Evolutionary conservation across 768 basidiomycete genomes (phyloP).

Genomic region (Russula foetens): DNA sequence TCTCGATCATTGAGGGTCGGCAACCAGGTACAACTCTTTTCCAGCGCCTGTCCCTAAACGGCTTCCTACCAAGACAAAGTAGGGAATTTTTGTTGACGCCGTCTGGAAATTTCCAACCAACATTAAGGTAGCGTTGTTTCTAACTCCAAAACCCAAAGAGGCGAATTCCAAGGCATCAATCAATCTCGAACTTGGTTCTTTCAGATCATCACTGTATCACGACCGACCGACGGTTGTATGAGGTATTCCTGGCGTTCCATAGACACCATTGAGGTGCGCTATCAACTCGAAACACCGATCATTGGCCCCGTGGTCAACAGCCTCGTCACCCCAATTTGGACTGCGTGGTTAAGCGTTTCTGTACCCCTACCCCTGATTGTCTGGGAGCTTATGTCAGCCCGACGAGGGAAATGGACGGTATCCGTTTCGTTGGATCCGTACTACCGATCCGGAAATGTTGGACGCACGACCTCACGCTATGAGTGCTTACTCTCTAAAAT

Average conservation of each 20-base stretch:
- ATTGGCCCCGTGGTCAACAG: not conserved
- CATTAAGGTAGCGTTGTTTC: no score
- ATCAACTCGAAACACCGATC: not conserved
- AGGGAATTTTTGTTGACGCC: no score
- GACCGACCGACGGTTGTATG: no score
- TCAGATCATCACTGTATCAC: not conserved
- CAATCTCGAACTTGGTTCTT: not conserved
- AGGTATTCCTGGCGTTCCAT: not conserved
- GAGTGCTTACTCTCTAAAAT: not conserved
- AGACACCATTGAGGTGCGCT: not conserved
- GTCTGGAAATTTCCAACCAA: no score
- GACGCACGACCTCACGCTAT: not conserved
- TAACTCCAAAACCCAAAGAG: no score
- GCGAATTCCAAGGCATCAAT: no score
- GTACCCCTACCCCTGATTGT: not conserved
- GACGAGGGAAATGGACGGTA: not conserved
- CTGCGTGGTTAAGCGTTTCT: no score
- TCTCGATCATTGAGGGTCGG: no score
- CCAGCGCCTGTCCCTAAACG: no score
- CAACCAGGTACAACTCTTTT: no score
- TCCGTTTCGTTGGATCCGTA: not conserved
- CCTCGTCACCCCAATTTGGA: not conserved
- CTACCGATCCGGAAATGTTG: not conserved
- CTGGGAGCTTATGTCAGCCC: not conserved
- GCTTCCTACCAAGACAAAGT: no score